Conservation (phyloP, 345 rosid genomes). For the Brassica incana region DNA sequence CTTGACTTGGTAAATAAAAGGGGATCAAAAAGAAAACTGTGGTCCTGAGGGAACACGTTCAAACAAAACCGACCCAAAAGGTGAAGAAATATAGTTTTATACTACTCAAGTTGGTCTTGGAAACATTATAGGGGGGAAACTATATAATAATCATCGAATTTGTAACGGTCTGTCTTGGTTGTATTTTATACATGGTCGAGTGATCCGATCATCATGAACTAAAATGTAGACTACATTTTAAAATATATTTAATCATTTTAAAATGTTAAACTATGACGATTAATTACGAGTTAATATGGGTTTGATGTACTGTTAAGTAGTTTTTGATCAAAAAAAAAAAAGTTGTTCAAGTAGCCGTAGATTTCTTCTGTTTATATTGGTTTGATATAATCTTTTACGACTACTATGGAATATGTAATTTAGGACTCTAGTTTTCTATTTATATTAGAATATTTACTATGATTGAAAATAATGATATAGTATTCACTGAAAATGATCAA, state of each 20-base stretch:
- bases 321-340: background rate
- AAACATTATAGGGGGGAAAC: background rate
- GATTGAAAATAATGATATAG: background rate
- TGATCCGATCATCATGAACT: background rate
- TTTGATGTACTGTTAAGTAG: background rate
- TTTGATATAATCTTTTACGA: background rate
- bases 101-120: constrained; percentile 15
- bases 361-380: background rate
- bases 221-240: background rate
- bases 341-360: background rate
- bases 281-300: background rate
- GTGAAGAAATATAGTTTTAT: background rate
- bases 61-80: background rate
- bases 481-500: background rate
- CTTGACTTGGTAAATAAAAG: background rate
- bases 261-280: background rate
- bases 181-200: background rate
- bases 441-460: background rate
- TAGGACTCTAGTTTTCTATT: background rate
- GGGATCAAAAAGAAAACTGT: background rate
- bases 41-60: constrained; percentile 16
- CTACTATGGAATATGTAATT: background rate
- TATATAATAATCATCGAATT: constrained; percentile 2
- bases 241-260: background rate
- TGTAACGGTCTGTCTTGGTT: constrained; percentile 9